Base-by-base conservation (phyloP, 2,329 filamentous ascomycete genomes). In the Polychaeton citri region DNA sequence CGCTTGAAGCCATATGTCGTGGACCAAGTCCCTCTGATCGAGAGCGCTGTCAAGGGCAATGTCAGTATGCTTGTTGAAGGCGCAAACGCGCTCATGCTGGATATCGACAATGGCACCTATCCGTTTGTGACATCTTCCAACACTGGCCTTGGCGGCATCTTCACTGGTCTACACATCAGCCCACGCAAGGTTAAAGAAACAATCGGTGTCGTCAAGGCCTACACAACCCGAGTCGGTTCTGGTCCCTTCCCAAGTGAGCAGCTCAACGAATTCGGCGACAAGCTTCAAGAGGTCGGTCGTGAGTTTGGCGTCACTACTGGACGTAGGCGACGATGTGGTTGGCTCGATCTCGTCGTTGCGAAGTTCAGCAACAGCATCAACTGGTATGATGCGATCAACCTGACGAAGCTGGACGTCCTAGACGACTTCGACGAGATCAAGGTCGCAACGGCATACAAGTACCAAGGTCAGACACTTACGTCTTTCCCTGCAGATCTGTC, bases 391-490 rank as follows among this genome's bases (percentile, higher is more conserved):
- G 58, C 64, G 31, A 61, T 77, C 48, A 78, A 79, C 60, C 61
- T 78, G 38, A 78, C 74, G 38, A 78, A 78, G 58, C 68, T 82
- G 16, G 78, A 83, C 47, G 69, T 85, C 24, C 67, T 86, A 12
- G 81, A 86, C 54, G 72, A 72, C 20, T 85, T 93, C 54, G 66
- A 72, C 7, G 77, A 75, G 50, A 71, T 92, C 60, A 81, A 86
- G 57, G 67, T 83, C 34, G 81, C 80, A 13, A 72, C 80, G 10
- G 76, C 73, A 2, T 93, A 93, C 62, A 64, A 64, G 9, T 46
- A 72, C 51, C 67, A 71, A 34, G 72, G 71, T 30, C 52, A 70
- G 50, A 60, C 63, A 37, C 57, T 80, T 8, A 64, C 71, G 13
- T 73, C 68, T 9, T 84, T 81, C 67, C 81, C 74, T 4, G 75